phyloP scores from a whole-genome alignment of 169 alveolate species.

The Plasmodium reichenowi region DNA sequence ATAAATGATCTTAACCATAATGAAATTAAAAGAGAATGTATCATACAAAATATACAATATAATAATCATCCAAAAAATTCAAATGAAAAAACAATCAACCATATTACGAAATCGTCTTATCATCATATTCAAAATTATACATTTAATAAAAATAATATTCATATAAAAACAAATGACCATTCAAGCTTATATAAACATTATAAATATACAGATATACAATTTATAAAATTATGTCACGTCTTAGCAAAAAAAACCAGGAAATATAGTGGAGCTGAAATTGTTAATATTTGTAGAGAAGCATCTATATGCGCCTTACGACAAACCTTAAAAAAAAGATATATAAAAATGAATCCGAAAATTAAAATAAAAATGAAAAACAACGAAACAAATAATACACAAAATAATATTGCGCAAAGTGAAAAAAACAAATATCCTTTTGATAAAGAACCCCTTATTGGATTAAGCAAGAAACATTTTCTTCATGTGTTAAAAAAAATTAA shows the following conservation, averaged over 20 bases:
- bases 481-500: conserved; percentile 77
- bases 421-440: neutral
- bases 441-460: conserved; percentile 9
- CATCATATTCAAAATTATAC: neutral
- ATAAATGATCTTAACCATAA: neutral
- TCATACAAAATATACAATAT: conserved; percentile 13
- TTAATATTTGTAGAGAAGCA: conserved; percentile 92
- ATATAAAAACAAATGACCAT: neutral
- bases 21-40: conserved; percentile 7
- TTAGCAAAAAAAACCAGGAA: conserved; percentile 96
- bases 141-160: neutral
- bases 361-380: conserved; percentile 5
- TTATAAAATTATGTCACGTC: conserved; percentile 80
- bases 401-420: neutral
- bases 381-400: neutral
- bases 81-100: neutral
- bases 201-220: conserved; percentile 82
- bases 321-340: conserved; percentile 31
- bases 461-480: conserved; percentile 74
- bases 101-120: neutral
- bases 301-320: conserved; percentile 86
- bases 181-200: conserved; percentile 79
- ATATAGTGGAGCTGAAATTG: conserved; percentile 96
- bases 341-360: no score
- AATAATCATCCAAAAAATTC: neutral